Base-by-base conservation (phyloP, 768 basidiomycete species). In the Suillus cothurnatus region DNA sequence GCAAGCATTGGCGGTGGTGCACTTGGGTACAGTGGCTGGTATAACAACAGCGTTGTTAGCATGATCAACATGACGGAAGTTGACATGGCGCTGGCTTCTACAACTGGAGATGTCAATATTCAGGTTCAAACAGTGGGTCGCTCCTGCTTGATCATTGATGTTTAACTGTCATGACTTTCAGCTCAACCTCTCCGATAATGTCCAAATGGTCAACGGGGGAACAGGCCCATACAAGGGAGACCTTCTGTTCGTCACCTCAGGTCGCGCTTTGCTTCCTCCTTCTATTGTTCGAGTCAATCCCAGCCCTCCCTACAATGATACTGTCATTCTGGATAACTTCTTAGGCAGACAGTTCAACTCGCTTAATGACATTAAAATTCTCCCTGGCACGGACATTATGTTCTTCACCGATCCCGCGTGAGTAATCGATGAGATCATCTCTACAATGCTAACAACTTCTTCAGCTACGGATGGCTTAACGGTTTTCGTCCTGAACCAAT, bases 321-420 rank as follows among this genome's bases (percentile, higher is more conserved):
- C 89, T 0, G 82, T 90, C 31, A 73, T 94, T 19, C 75, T 94
- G 64, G 90, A 93, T 76, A 94, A 93, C 77, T 92, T 84, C 76
- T 90, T 85, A 70, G 92, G 92, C 1, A 80, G 90, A 3, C 91
- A 92, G 67, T 94, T 93, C 77, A 93, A 91, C 77, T 92, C 92
- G 1, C 73, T 94, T 58, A 91, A 93, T 73, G 92, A 95, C 68
- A 81, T 89, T 64, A 92, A 90, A 69, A 79, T 92, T 4, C 87
- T 92, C 61, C 90, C 89, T 2, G 74, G 76, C 6, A 89, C 83
- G 66, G 86, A 87, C 41, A 85, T 85, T 45, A 69, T 93, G 3
- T 92, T 90, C 77, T 92, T 94, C 76, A 93, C 91, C 0, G 92
- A 94, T 70, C 80, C 81, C 19, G 77, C 81, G 85, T 92, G 78